A percentile compares a stretch with the other conserved stretches of the same genome.
Conservation (phyloP, 139 green algal genomes). For the Dunaliella primolecta region DNA sequence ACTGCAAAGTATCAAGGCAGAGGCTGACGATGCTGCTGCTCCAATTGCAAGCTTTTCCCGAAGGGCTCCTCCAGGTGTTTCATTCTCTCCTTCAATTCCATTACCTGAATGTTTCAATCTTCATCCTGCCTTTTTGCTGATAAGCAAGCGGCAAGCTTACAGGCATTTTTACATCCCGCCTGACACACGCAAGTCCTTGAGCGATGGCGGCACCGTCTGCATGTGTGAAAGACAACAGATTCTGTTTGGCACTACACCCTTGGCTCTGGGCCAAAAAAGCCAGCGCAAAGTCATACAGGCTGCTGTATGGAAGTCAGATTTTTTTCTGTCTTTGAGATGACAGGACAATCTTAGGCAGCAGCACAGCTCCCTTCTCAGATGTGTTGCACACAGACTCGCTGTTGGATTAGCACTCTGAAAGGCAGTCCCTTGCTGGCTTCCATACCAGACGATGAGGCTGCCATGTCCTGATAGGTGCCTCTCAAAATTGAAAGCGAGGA, state of each 20-base stretch:
- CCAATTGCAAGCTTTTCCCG: no score
- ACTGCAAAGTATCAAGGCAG: no score
- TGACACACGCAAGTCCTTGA: background rate
- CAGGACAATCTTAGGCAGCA: background rate
- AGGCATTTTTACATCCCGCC: background rate
- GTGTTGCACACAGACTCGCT: background rate
- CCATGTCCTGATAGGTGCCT: background rate
- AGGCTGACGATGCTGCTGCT: no score
- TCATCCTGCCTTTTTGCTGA: no score
- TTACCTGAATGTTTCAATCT: no score
- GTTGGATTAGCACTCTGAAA: background rate
- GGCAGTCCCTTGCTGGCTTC: background rate
- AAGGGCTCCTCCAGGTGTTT: no score
- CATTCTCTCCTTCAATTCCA: no score
- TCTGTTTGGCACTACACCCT: background rate
- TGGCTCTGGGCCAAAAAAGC: background rate
- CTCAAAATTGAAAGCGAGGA: background rate
- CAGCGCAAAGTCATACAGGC: background rate
- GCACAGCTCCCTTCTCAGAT: background rate
- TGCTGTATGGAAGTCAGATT: background rate
- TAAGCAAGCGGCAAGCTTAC: no score
- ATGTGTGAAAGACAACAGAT: background rate
- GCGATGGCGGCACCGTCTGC: constrained; percentile 2
- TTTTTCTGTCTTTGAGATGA: background rate
- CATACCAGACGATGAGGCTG: background rate